Conservation (phyloP, 805 yeast genomes). For the Candida silvatica region DNA sequence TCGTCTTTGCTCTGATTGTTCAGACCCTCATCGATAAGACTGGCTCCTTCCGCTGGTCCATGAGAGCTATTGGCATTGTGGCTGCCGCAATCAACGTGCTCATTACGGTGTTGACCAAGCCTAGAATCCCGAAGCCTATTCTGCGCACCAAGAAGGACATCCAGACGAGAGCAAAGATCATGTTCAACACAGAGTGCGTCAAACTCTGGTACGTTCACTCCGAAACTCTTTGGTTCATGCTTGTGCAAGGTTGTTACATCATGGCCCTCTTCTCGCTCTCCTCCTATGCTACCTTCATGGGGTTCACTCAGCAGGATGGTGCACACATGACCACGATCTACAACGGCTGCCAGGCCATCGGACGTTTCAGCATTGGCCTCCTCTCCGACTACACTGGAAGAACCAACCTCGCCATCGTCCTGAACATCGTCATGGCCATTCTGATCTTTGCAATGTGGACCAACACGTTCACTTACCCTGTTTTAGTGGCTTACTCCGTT, state of each 20-base stretch:
- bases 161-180: conserved; percentile 10
- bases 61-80: conserved; percentile 33
- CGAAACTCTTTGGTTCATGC: conserved; percentile 20
- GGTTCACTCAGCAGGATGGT: conserved; percentile 34
- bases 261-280: conserved; percentile 39
- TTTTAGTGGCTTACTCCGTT: conserved; percentile 29
- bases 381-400: conserved; percentile 39
- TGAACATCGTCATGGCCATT: conserved; percentile 26
- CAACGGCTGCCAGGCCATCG: conserved; percentile 39
- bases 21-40: conserved; percentile 29
- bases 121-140: conserved; percentile 25
- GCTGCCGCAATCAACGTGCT: conserved; percentile 27
- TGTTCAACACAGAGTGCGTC: conserved; percentile 14
- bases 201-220: conserved; percentile 9
- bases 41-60: conserved; percentile 30
- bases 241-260: conserved; percentile 33
- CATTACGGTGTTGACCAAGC: conserved; percentile 35
- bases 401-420: conserved; percentile 31
- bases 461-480: conserved; percentile 22
- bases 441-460: conserved; percentile 41
- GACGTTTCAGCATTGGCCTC: conserved; percentile 42
- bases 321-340: conserved; percentile 37
- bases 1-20: conserved; percentile 27
- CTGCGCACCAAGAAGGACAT: conserved; percentile 11
- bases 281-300: conserved; percentile 39